Evolutionary conservation across 352 stramenopile genomes (phyloP), one percentile per base, ranked within the genome.

Genomic region (Phytophthora nicotianae): DNA sequence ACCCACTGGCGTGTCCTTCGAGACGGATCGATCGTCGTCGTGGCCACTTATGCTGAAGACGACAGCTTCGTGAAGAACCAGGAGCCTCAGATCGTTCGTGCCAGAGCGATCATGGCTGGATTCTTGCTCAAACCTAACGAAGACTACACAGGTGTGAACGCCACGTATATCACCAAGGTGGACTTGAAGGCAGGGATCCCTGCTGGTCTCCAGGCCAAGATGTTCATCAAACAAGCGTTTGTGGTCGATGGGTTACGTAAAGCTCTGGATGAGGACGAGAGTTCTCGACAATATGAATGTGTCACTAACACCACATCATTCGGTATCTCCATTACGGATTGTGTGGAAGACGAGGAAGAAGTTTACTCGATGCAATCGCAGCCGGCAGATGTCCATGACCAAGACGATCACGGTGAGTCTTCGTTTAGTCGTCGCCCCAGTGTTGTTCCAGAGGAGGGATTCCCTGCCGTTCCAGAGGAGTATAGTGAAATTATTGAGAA

Each of bases 151-250:
- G 72, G 75, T 17, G 83, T 88, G 2, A 52, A 74, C 1, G 74
- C 66, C 11, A 78, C 77, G 45, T 92, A 90, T 62, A 84, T 92
- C 50, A 79, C 81, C 53, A 88, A 90, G 58, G 75, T 77, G 26
- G 79, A 89, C 33, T 57, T 90, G 21, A 86, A 88, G 50, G 79
- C 72, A 19, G 79, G 78, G 26, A 87, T 89, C 21, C 78, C 75
- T 0, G 50, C 62, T 16, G 56, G 73, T 16, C 62, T 90, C 16
- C 79, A 90, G 58, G 78, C 75, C n/a, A 88, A 88, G 62, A 70
- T 90, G 62, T 86, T 90, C 42, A 69, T 85, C 37, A 90, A 89
- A 71, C 81, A 90, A 50, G 77, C 74, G 21, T 88, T 88, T 35
- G 72, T 90, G 24, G 77, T 89, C 40, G 80, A 89, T 35, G 78